Base-by-base conservation (phyloP, 2,329 filamentous ascomycete genomes). In the Trichophyton rubrum region DNA sequence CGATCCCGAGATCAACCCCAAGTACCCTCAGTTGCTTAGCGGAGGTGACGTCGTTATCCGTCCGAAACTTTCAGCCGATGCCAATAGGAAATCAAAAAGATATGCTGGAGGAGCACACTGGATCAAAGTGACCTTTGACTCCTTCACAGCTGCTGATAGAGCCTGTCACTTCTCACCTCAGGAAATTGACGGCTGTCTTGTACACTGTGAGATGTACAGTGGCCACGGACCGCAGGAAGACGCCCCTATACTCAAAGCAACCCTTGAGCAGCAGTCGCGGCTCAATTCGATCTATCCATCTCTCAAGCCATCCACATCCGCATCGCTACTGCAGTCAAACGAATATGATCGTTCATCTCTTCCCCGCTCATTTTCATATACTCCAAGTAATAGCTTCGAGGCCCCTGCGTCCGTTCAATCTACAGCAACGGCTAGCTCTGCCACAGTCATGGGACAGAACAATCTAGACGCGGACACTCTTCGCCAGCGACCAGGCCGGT, bases 21-120 rank as follows among this genome's bases (percentile, higher is more conserved):
- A 87, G 61, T 92, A 87, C 77, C 87, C 76, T n/a, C 75, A 88
- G 69, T 82, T 85, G 1, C 84, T 91, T 66, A 82, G 89, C 63
- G 82, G 87, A 64, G 86, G 90, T 67, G 83, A 87, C 58, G 85
- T 87, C 8, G 82, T 87, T 7, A 85, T 86, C 56, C 83, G 85
- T 61, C 80, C 82, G 58, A 81, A 82, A 8, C 76, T 96, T 59
- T 87, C 86, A 1, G 75, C 82, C 17, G 85, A 87, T 41, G 89
- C 95, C 67, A 84, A 90, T 60, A 79, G 81, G 59, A 87, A 91
- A 71, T 89, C 92, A 69, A 90, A 91, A 73, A 83, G 81, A 63
- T 90, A 89, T 64, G 87, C 86, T 53, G 88, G 90, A 57, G 92
- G 92, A 49, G 82, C 88, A 66, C 89, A 96, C 77, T 97, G 92